Base-by-base conservation (phyloP, 768 basidiomycete species). In the Lentinus tigrinus region DNA sequence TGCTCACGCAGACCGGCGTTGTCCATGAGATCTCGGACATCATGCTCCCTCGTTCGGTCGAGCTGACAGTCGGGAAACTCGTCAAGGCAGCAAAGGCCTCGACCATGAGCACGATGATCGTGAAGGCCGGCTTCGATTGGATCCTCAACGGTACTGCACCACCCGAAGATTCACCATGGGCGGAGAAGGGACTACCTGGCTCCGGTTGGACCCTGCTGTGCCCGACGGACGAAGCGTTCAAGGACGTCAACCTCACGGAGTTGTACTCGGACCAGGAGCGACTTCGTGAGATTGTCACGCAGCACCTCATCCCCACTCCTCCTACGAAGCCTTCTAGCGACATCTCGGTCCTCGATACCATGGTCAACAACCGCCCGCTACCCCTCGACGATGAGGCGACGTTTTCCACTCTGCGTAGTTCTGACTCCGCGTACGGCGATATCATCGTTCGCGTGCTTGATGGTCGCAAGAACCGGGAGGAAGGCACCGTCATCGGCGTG, bases 171-270 rank as follows among this genome's bases (percentile, higher is more conserved):
- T 87, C 88, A 10, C 75, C 74, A 11, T 91, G 87, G 86, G 81
- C 80, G 5, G 78, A 85, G 16, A 67, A 71, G 55, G 78, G 74
- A 44, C 65, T 81, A n/a, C 67, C 69, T 19, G 79, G 76, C 24
- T 73, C 71, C 9, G 86, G 88, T 3, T 98, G 95, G 88, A 96
- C 94, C 1, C 72, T 99, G 4, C 79, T 99, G 21, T 95, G 91
- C 63, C 97, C 97, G 3, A 84, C 85, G 6, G 97, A 99, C 67
- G 88, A 89, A 57, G 95, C 96, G 0, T 97, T 98, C 81, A 88
- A 93, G 69, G 75, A 82, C 21, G 74, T 89, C 71, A 95, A 98
- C 74, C 72, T 98, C 56, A 94, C 94, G 0, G 71, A 74, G 57
- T 71, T 94, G 23, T 87, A 85, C 61, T 80, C 78, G 26, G 80